Conservation (phyloP, 2,329 filamentous ascomycete genomes). For the Thyridium curvatum region DNA sequence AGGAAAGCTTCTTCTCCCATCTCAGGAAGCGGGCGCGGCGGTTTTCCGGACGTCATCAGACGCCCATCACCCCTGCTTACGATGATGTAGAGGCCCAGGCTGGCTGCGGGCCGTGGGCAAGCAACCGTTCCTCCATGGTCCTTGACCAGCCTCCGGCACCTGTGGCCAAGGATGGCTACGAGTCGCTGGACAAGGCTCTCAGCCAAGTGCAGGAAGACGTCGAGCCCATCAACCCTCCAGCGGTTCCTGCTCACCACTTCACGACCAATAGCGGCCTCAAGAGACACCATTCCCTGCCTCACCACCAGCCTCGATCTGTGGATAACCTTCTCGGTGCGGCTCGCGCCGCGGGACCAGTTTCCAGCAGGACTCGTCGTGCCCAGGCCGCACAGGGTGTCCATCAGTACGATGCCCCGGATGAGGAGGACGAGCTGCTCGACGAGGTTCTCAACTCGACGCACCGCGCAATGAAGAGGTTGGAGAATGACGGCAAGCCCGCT, state of each 20-base stretch:
- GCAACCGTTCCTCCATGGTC: conserved; percentile 77
- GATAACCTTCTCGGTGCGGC: conserved; percentile 56
- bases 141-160: conserved; percentile 54
- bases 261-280: conserved; percentile 48
- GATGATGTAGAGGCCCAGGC: conserved; percentile 92
- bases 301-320: conserved; percentile 55
- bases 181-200: conserved; percentile 53
- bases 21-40: conserved; percentile 86
- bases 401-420: conserved; percentile 89
- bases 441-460: conserved; percentile 78
- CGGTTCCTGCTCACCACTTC: conserved; percentile 48
- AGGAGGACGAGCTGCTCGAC: conserved; percentile 92
- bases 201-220: conserved; percentile 41
- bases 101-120: conserved; percentile 83
- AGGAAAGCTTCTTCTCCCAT: conserved; percentile 98
- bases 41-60: conserved; percentile 86
- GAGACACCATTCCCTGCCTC: conserved; percentile 58
- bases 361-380: conserved; percentile 73
- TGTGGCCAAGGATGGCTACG: conserved; percentile 49
- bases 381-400: conserved; percentile 70
- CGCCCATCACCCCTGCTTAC: conserved; percentile 67
- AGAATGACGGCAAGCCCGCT: conserved; percentile 41
- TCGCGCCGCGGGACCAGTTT: conserved; percentile 55
- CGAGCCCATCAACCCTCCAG: conserved; percentile 31
- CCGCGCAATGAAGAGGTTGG: conserved; percentile 67